A percentile compares a stretch with the other conserved stretches of the same genome.
These are phyloP conservation scores for Hepatocystis sp. DNA, from an alignment of 169 alveolate species.

Conservation along the genomic window DNA sequence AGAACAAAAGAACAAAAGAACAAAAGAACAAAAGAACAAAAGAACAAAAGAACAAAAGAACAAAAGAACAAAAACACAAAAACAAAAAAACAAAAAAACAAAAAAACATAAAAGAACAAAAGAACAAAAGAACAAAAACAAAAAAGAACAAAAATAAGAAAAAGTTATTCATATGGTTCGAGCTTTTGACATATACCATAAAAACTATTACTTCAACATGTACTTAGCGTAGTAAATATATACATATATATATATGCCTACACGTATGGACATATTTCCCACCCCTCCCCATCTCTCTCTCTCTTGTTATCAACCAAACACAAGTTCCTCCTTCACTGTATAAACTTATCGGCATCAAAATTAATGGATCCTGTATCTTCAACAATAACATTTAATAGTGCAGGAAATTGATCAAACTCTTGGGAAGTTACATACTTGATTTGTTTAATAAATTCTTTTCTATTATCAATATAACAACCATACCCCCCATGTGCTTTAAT, in stretches of 20 bases:
- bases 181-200: no score
- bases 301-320: no score
- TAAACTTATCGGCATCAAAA: conserved; percentile 31
- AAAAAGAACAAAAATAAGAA: no score
- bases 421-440: conserved; percentile 22
- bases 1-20: background rate
- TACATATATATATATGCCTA: background rate
- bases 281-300: no score
- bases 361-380: conserved; percentile 29
- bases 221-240: no score
- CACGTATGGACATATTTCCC: background rate
- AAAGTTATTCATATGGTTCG: no score
- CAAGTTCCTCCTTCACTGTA: conserved; percentile 12
- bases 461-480: conserved; percentile 48
- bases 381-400: conserved; percentile 31
- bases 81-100: no score
- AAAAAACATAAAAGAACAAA: no score
- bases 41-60: background rate
- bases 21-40: background rate
- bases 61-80: no score
- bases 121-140: no score
- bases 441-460: conserved; percentile 37
- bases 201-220: no score
- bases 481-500: conserved; percentile 68
- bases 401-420: conserved; percentile 42